A percentile compares a stretch with the other conserved stretches of the same genome.
These are phyloP conservation scores for Pyrenochaeta sp. DNA, from an alignment of 2,329 filamentous ascomycete species.

Conservation along the genomic window DNA sequence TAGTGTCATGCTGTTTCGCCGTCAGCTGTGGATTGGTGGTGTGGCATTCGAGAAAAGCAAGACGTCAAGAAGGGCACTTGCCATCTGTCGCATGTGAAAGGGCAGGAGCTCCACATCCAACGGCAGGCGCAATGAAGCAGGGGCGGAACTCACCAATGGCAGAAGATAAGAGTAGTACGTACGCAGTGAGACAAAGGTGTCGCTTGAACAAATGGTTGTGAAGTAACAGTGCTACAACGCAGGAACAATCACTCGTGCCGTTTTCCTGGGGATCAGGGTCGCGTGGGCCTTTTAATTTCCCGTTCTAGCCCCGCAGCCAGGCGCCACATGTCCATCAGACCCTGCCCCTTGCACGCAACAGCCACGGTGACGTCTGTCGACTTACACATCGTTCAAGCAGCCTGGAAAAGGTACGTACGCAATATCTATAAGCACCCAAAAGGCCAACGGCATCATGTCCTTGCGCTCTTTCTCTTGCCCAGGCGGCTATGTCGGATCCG, in stretches of 20 bases:
- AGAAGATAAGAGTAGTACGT: neutral
- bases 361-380: conserved; percentile 23
- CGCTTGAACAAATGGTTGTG: neutral
- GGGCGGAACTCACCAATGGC: neutral
- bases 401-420: neutral
- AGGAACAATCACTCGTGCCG: conserved; percentile 6
- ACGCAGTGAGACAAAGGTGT: conserved; percentile 1
- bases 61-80: conserved; percentile 1
- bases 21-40: conserved; percentile 11
- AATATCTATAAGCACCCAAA: neutral
- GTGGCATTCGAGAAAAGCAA: neutral
- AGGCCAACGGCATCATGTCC: neutral
- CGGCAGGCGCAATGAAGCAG: neutral
- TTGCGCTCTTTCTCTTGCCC: conserved; percentile 1
- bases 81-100: conserved; percentile 18
- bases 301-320: conserved; percentile 20
- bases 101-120: neutral
- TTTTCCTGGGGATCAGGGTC: conserved; percentile 14
- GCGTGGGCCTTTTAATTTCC: conserved; percentile 19
- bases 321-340: conserved; percentile 16
- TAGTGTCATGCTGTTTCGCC: conserved; percentile 21
- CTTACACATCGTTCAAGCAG: neutral
- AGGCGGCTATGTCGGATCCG: conserved; percentile 14
- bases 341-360: conserved; percentile 9
- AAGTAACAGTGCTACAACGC: conserved; percentile 5